Evolutionary conservation across 1,284 basidiomycete species (phyloP).

Genomic region (Microbotryum scabiosae): DNA sequence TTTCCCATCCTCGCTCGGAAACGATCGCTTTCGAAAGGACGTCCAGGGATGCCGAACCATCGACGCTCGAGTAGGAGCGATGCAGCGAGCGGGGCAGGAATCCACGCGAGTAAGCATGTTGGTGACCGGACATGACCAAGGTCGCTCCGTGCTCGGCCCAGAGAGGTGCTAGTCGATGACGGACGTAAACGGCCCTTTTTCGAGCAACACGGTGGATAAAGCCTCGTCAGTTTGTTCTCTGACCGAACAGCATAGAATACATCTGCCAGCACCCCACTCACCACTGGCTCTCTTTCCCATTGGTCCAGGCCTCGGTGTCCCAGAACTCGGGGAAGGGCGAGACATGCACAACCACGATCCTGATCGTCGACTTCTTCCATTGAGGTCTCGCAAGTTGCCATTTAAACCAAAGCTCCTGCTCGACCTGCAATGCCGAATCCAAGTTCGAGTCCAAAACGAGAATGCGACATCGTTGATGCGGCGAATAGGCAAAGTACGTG

Average conservation of each 20-base stretch:
- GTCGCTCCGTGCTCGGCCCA: slow-evolving; percentile 11
- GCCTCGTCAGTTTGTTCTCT: neutral
- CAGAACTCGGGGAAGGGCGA: slow-evolving; percentile 34
- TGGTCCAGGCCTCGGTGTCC: slow-evolving; percentile 29
- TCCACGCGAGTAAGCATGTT: slow-evolving; percentile 32
- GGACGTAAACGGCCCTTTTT: slow-evolving; percentile 30
- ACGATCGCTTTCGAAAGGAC: slow-evolving; percentile 5
- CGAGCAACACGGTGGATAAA: neutral
- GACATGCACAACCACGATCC: slow-evolving; percentile 31
- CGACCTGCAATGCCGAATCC: slow-evolving; percentile 17
- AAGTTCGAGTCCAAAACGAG: slow-evolving; percentile 34
- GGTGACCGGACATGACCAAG: slow-evolving; percentile 32
- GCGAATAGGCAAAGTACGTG: slow-evolving; percentile 29
- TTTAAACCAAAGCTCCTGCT: slow-evolving; percentile 33
- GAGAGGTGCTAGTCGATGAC: slow-evolving; percentile 23
- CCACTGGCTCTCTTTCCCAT: slow-evolving; percentile 27
- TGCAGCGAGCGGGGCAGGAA: slow-evolving; percentile 25
- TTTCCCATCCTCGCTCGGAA: slow-evolving; percentile 15
- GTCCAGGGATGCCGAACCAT: slow-evolving; percentile 5
- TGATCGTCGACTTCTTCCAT: slow-evolving; percentile 30
- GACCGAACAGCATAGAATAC: neutral
- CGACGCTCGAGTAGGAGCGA: slow-evolving; percentile 5
- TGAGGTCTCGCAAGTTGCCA: slow-evolving; percentile 26
- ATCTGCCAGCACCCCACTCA: slow-evolving; percentile 2
- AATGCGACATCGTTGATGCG: slow-evolving; percentile 27